These are phyloP conservation scores for Apiotrichum brassicae DNA, from an alignment of 1,284 basidiomycete species.

Conservation along the genomic window DNA sequence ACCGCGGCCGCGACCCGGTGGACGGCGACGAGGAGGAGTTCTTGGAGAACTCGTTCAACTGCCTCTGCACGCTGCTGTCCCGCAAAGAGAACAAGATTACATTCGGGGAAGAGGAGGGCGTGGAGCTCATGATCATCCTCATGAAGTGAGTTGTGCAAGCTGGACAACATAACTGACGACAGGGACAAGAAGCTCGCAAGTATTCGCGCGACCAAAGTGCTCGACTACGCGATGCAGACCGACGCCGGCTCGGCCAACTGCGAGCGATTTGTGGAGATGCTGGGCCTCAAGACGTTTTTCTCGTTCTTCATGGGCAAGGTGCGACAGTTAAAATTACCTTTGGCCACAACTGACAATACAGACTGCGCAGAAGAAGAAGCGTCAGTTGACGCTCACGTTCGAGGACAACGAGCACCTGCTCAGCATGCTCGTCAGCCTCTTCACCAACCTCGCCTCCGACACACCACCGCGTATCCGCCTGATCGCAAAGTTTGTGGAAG, in stretches of 20 bases:
- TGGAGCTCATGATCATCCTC: constrained; percentile 93
- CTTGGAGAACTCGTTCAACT: constrained; percentile 93
- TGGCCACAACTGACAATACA: too few relatives aligned
- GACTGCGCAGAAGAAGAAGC: constrained; percentile 62
- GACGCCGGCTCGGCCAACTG: constrained; percentile 67
- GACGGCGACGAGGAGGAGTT: constrained; percentile 90
- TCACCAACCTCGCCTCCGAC: constrained; percentile 84
- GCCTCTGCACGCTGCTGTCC: constrained; percentile 71
- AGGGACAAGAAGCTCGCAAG: constrained; percentile 77
- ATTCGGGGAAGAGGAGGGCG: constrained; percentile 85
- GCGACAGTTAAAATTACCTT: too few relatives aligned
- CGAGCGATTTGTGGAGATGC: constrained; percentile 76
- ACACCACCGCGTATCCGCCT: constrained; percentile 72
- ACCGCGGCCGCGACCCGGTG: constrained; percentile 69
- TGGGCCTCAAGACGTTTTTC: constrained; percentile 84
- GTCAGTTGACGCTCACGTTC: constrained; percentile 55
- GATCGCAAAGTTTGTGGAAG: constrained; percentile 88
- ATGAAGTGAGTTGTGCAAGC: constrained; percentile 64
- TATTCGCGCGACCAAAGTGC: constrained; percentile 75
- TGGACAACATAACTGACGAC: constrained; percentile 2
- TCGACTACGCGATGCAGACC: constrained; percentile 86
- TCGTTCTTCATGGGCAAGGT: constrained; percentile 90
- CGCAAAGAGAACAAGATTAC: constrained; percentile 69
- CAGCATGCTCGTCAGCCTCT: constrained; percentile 77
- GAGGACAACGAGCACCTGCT: constrained; percentile 84